Conservation (phyloP, 257 asterid species). For the Echites panduratus region DNA sequence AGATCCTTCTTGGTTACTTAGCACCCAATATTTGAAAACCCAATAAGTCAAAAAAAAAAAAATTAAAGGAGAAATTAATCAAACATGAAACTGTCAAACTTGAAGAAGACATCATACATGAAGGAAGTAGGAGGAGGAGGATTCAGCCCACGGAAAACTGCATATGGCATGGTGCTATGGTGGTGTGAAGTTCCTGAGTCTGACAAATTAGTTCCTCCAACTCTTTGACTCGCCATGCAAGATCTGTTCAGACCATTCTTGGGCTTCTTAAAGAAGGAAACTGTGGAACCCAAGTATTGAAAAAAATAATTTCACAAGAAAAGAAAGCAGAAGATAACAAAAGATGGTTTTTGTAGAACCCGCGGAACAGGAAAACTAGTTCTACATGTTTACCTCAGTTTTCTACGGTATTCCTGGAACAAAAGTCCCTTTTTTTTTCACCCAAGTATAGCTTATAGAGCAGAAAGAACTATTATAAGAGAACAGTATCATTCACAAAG, state of each 20-base stretch:
- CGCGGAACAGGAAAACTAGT: slow-evolving; percentile 4
- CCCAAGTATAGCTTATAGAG: background rate
- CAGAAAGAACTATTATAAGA: slow-evolving; percentile 11
- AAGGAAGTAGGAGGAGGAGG: slow-evolving; percentile 38
- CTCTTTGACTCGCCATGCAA: slow-evolving; percentile 82
- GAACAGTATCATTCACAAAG: slow-evolving; percentile 6
- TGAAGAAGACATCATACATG: slow-evolving; percentile 29
- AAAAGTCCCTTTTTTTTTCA: background rate
- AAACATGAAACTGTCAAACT: background rate
- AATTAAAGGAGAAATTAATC: background rate
- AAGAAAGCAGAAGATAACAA: background rate
- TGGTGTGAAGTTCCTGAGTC: slow-evolving; percentile 45
- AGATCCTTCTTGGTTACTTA: slow-evolving; percentile 58
- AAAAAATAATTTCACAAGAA: background rate
- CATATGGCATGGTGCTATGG: slow-evolving; percentile 43
- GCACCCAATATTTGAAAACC: slow-evolving; percentile 5
- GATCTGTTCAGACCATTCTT: slow-evolving; percentile 38
- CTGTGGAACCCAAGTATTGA: background rate
- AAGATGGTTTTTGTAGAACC: background rate
- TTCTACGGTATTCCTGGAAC: slow-evolving; percentile 5
- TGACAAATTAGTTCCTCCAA: slow-evolving; percentile 49
- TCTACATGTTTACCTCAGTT: slow-evolving; percentile 8
- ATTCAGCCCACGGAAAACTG: slow-evolving; percentile 54
- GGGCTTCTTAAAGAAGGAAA: slow-evolving; percentile 4
- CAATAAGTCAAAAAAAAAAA: slow-evolving; percentile 24